These are phyloP conservation scores for Nemania serpens DNA, from an alignment of 2,329 filamentous ascomycete genomes.

Conservation along the genomic window DNA sequence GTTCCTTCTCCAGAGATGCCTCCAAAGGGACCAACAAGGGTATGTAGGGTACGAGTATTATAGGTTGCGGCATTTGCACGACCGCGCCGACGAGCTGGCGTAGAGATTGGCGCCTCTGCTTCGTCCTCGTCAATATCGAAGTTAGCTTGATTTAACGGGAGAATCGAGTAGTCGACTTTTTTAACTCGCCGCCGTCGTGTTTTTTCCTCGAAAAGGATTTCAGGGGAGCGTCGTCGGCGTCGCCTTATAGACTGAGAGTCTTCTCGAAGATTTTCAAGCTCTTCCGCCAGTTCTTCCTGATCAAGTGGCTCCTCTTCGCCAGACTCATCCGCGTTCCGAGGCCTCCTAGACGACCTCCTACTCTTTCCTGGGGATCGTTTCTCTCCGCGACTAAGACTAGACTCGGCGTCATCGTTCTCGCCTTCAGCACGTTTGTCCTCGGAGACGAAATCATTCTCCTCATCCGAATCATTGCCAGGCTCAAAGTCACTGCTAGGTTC, in stretches of 20 bases:
- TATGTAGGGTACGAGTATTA: slow-evolving; percentile 84
- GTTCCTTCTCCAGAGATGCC: slow-evolving; percentile 76
- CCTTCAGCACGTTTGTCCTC: slow-evolving; percentile 37
- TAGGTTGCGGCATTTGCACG: slow-evolving; percentile 61
- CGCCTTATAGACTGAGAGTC: slow-evolving; percentile 58
- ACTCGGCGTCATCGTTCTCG: slow-evolving; percentile 50
- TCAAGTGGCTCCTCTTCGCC: slow-evolving; percentile 64
- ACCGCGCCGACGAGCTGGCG: slow-evolving; percentile 70
- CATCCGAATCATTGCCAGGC: slow-evolving; percentile 62
- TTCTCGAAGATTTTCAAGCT: slow-evolving; percentile 64
- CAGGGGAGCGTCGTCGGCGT: slow-evolving; percentile 53
- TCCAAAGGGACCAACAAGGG: slow-evolving; percentile 90
- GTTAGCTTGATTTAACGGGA: slow-evolving; percentile 71
- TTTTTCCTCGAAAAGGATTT: slow-evolving; percentile 63
- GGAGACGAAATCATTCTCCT: slow-evolving; percentile 53
- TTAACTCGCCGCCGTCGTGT: slow-evolving; percentile 60
- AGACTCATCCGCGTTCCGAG: slow-evolving; percentile 57
- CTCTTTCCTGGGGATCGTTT: slow-evolving; percentile 45
- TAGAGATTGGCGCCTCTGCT: slow-evolving; percentile 69
- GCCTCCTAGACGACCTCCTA: slow-evolving; percentile 50
- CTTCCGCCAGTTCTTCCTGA: slow-evolving; percentile 67
- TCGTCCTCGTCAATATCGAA: slow-evolving; percentile 80
- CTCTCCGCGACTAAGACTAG: slow-evolving; percentile 57
- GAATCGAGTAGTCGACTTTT: slow-evolving; percentile 84
- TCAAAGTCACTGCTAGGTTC: slow-evolving; percentile 67